Percentiles rank a stretch among this genome's conserved stretches.
Conservation (phyloP, 1,284 basidiomycete species). For the Albatrellus sp. region DNA sequence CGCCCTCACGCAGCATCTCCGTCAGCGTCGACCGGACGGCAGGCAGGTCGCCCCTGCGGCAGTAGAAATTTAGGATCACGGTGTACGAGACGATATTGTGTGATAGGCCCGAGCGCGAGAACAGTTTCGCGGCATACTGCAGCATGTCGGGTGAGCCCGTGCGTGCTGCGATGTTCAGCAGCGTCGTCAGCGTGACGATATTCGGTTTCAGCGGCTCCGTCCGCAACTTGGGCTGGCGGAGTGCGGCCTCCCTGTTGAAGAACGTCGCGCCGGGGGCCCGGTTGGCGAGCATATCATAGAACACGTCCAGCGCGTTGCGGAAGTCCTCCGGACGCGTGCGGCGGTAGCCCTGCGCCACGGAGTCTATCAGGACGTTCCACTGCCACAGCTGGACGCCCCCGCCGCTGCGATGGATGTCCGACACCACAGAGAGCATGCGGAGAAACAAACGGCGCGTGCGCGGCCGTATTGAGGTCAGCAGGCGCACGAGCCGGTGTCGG, state of each 20-base stretch:
- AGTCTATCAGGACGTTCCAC: conserved; percentile 64
- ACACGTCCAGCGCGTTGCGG: conserved; percentile 45
- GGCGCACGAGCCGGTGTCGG: conserved; percentile 47
- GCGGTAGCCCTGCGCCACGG: conserved; percentile 54
- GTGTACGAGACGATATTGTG: conserved; percentile 54
- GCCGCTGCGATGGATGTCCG: conserved; percentile 36
- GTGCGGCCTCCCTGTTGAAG: conserved; percentile 9
- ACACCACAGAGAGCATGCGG: conserved; percentile 50
- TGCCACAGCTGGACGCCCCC: conserved; percentile 44
- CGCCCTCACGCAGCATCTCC: conserved; percentile 34
- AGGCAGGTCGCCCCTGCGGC: conserved; percentile 28
- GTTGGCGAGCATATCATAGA: conserved; percentile 39
- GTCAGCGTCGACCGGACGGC: conserved; percentile 42
- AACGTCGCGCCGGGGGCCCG: conserved; percentile 31
- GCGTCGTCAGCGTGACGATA: conserved; percentile 53
- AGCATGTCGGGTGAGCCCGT: conserved; percentile 33
- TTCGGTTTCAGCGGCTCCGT: conserved; percentile 30
- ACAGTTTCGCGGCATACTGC: conserved; percentile 35
- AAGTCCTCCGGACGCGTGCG: conserved; percentile 44
- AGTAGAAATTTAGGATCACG: conserved; percentile 44
- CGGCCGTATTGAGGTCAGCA: conserved; percentile 36
- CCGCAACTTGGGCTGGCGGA: not conserved
- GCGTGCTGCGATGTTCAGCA: conserved; percentile 50
- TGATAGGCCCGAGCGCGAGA: conserved; percentile 36
- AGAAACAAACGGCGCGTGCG: conserved; percentile 48